Percentiles rank a stretch among this genome's conserved stretches.
phyloP scores from a whole-genome alignment of 306 rosid species.

The Cyclanthera cordifolia region DNA sequence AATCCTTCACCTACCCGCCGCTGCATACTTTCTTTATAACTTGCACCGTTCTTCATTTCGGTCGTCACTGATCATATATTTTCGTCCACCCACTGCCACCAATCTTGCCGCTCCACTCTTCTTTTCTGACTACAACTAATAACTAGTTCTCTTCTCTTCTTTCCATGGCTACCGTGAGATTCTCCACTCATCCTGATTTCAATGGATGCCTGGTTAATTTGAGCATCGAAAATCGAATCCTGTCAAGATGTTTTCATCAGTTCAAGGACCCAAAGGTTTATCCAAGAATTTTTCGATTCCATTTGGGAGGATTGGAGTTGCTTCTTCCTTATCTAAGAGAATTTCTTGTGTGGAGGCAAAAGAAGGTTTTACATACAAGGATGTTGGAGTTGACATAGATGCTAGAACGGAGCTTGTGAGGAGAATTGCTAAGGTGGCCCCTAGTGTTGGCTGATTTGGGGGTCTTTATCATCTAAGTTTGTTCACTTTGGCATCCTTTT shows the following conservation, averaged over 20 bases:
- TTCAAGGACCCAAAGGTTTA: background rate
- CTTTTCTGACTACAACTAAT: too few species aligned
- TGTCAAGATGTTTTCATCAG: too few species aligned
- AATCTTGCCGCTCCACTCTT: too few species aligned
- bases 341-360: conserved; percentile 7
- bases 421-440: conserved; percentile 82
- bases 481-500: background rate
- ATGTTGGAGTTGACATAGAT: conserved; percentile 84
- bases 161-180: background rate
- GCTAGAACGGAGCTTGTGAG: conserved; percentile 85
- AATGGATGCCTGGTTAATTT: too few species aligned
- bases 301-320: background rate
- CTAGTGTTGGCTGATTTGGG: conserved; percentile 87
- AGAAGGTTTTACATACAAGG: conserved; percentile 67
- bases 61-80: too few species aligned
- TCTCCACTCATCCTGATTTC: too few species aligned
- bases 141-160: background rate
- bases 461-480: conserved; percentile 78
- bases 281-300: conserved; percentile 4
- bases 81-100: too few species aligned
- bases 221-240: too few species aligned
- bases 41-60: too few species aligned
- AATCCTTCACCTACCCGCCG: too few species aligned
- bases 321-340: conserved; percentile 20
- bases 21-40: too few species aligned